A percentile compares a stretch with the other conserved stretches of the same genome.
These are phyloP conservation scores for Talaromyces trachyspermus DNA, from an alignment of 495 filamentous ascomycete genomes.

Conservation along the genomic window DNA sequence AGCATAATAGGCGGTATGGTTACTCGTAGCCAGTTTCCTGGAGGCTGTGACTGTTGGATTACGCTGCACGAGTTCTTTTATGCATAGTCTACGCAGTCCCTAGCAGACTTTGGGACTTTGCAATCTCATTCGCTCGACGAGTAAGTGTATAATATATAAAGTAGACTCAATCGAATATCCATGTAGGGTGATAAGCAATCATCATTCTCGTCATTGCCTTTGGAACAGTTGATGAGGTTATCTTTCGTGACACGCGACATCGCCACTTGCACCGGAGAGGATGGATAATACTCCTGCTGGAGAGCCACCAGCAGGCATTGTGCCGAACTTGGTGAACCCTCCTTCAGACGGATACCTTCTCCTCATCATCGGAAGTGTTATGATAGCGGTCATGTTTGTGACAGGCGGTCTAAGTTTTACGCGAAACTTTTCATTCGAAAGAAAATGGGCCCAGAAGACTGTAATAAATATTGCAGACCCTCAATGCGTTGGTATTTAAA, in stretches of 20 bases:
- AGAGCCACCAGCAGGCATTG: constrained; percentile 5
- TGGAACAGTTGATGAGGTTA: no score
- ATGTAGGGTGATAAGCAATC: no score
- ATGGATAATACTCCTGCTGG: not conserved
- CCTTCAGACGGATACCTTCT: not conserved
- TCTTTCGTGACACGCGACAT: not conserved
- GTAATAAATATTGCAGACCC: not conserved
- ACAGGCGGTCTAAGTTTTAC: not conserved
- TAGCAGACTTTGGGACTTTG: no score
- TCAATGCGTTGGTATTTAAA: not conserved
- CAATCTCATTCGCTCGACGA: no score
- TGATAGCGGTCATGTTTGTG: constrained; percentile 5
- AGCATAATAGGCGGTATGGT: no score
- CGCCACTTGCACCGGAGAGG: not conserved
- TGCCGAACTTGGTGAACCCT: constrained; percentile 6
- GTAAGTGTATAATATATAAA: no score
- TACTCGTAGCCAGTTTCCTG: no score
- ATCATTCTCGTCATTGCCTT: no score
- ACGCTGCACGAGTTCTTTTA: no score
- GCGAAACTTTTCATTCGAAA: constrained; percentile 6
- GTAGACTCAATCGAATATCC: no score
- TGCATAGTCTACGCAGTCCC: no score
- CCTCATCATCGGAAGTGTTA: constrained; percentile 2
- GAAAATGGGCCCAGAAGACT: not conserved
- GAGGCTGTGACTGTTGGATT: no score